These are phyloP conservation scores for Talaromyces borbonicus DNA, from an alignment of 495 filamentous ascomycete species.

Conservation along the genomic window DNA sequence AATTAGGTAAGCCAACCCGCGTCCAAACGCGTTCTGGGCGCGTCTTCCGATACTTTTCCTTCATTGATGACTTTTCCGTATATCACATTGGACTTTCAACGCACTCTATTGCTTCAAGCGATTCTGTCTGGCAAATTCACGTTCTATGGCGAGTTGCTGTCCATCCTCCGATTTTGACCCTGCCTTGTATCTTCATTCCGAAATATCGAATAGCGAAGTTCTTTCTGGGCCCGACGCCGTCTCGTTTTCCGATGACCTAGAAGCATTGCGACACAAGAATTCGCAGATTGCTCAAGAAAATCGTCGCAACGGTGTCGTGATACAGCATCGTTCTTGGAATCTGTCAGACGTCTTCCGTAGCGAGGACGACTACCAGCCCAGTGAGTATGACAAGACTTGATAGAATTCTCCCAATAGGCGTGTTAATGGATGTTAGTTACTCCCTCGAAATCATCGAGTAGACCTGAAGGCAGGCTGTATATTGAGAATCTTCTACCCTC, in stretches of 20 bases:
- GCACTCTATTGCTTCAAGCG: not conserved
- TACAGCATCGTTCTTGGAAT: constrained; percentile 53
- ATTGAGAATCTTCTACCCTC: constrained; percentile 17
- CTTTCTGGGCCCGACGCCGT: constrained; percentile 18
- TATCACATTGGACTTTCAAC: not conserved
- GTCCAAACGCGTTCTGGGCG: not conserved
- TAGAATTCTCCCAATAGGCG: not conserved
- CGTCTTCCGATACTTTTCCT: no score
- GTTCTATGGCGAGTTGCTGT: constrained; percentile 12
- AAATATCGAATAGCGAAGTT: constrained; percentile 16
- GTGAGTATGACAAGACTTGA: constrained; percentile 20
- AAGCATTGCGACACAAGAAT: constrained; percentile 43
- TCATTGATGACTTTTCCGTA: no score
- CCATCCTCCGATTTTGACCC: constrained; percentile 45
- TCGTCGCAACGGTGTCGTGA: constrained; percentile 38
- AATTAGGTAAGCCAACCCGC: not conserved
- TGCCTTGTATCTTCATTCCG: constrained; percentile 41
- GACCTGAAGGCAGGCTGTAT: constrained; percentile 9
- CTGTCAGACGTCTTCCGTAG: constrained; percentile 52
- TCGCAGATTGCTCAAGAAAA: constrained; percentile 44
- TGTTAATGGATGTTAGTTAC: constrained; percentile 32
- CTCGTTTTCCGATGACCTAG: constrained; percentile 51
- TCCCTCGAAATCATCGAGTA: constrained; percentile 25
- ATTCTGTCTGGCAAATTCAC: no score
- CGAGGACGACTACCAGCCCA: constrained; percentile 44